Evolutionary conservation across 2,329 filamentous ascomycete species (phyloP), one percentile per base, ranked within the genome.

Genomic region (Aspergillus sp.): DNA sequence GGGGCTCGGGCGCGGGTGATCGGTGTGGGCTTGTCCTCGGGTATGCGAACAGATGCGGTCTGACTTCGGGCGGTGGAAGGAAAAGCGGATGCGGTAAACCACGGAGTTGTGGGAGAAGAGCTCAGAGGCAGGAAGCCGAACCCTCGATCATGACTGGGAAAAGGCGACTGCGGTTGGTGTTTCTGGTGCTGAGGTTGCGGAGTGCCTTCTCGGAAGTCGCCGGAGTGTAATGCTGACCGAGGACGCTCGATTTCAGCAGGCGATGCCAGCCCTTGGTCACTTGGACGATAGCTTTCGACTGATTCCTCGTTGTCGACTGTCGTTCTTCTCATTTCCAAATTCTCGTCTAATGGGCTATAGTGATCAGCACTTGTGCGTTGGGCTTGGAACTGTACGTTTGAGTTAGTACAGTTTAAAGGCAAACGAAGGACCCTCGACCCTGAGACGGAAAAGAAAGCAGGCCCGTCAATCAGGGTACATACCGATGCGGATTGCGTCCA

Each of bases 201-300:
- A 42, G 62, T 59, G 23, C 77, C 73, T 65, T 83, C 77, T 47
- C 78, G 72, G 58, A 86, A 86, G 62, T 87, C 83, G 45, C 84
- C 83, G 19, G 82, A 80, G 65, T 86, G 84, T 53, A 87, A 66
- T 43, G 84, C 83, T 29, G 93, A 97, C 50, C 89, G 81, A 44
- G 93, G 93, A 48, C 92, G 83, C 69, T 92, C 87, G 57, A 96
- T 93, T 58, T 84, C 82, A 58, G 83, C 66, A 4, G 85, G 82
- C 53, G 83, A 78, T 54, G 76, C 76, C 43, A 82, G 61, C 55
- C 77, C 75, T 53, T 47, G 73, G 43, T 71, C 68, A 16, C 71
- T 64, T 14, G 64, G 58, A 13, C n/a, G 76, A 71, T 6, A 61
- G 53, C 17, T 55, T 45, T 60, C 53, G 45, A 44, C 44, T 16